Base-by-base conservation (phyloP, 257 asterid genomes). In the Hygrophila difformis region DNA sequence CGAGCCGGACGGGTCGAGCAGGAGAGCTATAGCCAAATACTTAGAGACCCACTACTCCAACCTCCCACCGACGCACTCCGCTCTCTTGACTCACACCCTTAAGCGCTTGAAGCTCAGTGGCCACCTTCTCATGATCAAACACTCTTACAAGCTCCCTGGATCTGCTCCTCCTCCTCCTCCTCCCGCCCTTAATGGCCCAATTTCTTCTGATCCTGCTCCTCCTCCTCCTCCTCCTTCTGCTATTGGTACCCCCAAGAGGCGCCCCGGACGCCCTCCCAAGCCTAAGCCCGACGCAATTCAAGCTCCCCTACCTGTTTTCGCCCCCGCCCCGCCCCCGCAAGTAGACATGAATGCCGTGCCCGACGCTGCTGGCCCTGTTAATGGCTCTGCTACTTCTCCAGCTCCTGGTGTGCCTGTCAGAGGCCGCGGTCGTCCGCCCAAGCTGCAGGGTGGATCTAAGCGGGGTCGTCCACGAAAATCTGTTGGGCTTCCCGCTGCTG, bases 211-310 rank as follows among this genome's bases (percentile, higher is more conserved):
- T 43, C 59, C 70, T n/a, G n/a, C n/a, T n/a, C n/a, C n/a, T n/a
- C n/a, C n/a, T n/a, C n/a, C n/a, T n/a, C n/a, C n/a, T n/a, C n/a
- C n/a, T 8, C 7, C 53, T 24, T 34, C 72, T 26, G 10, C 64
- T n/a, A n/a, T n/a, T n/a, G n/a, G n/a, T n/a, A 54, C n/a, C 10
- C 11, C 74, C 10, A 77, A 72, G 55, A 57, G 72, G 18, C 68
- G 86, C 49, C 89, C 79, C 13, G 94, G 94, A 18, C 84, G 96
- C 14, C 94, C 94, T 24, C 78, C 82, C n/a, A 82, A 79, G 69
- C 57, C 64, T 24, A 78, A 71, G 56, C 62, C 76, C 9, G 70
- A 68, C 43, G 57, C 69, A 18, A 40, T 41, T 3, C 78, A 70
- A 47, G 61, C 57, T 6, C 63, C 70, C 24, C 68, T 67, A 0